These are phyloP conservation scores for Pythium periplocum DNA, from an alignment of 352 stramenopile genomes.

Conservation along the genomic window DNA sequence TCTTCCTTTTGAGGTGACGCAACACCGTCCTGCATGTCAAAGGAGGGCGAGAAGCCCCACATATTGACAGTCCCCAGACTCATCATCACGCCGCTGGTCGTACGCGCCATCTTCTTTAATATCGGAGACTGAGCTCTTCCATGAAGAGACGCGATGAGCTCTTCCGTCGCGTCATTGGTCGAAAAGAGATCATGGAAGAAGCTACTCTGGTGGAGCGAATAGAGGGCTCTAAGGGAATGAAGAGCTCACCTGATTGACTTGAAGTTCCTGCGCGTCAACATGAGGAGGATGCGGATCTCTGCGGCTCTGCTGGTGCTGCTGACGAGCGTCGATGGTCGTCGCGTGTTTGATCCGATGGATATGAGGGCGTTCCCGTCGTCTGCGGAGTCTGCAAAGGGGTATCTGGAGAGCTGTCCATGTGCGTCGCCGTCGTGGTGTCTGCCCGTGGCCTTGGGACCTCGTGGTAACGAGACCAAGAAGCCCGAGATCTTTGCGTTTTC, in stretches of 20 bases:
- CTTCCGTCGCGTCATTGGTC: conserved; percentile 17
- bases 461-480: background rate
- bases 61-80: conserved; percentile 80
- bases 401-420: conserved; percentile 35
- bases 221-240: background rate
- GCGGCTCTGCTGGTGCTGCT: too few relatives aligned
- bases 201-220: conserved; percentile 1
- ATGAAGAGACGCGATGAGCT: conserved; percentile 13
- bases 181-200: conserved; percentile 1
- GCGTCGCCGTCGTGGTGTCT: conserved; percentile 39
- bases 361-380: too few relatives aligned
- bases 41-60: conserved; percentile 82
- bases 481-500: conserved; percentile 82
- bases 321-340: too few relatives aligned
- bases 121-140: background rate
- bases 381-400: too few relatives aligned
- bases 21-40: conserved; percentile 43
- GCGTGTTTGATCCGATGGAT: too few relatives aligned
- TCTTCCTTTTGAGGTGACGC: conserved; percentile 1
- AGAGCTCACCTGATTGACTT: too few relatives aligned
- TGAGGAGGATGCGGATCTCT: too few relatives aligned
- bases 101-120: conserved; percentile 31
- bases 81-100: conserved; percentile 56
- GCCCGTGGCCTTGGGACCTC: conserved; percentile 27
- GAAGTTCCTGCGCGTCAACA: too few relatives aligned